These are phyloP conservation scores for Coelastrella sp. DNA, from an alignment of 139 green algal genomes.

Conservation along the genomic window DNA sequence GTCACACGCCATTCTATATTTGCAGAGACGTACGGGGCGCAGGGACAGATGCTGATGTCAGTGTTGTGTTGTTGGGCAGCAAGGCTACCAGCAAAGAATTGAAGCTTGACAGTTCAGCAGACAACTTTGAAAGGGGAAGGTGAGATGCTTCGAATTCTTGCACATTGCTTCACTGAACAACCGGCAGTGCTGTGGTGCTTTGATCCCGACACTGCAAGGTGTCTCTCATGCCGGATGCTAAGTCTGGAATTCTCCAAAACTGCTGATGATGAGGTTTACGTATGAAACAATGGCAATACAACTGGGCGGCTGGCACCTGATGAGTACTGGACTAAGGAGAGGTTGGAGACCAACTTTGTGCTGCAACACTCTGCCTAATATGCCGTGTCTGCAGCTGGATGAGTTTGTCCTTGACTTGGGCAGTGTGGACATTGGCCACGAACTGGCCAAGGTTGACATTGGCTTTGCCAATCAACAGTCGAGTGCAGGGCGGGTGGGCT, in stretches of 20 bases:
- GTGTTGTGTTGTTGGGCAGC: slow-evolving; percentile 66
- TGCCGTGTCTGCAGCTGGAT: slow-evolving; percentile 57
- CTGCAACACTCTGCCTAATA: too few relatives aligned
- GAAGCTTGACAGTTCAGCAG: slow-evolving; percentile 55
- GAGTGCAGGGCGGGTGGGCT: slow-evolving; percentile 51
- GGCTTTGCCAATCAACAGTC: slow-evolving; percentile 63
- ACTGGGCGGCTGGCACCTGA: too few relatives aligned
- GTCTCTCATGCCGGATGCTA: too few relatives aligned
- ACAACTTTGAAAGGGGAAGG: slow-evolving; percentile 71
- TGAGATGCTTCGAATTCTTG: neutral
- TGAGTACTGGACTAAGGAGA: too few relatives aligned
- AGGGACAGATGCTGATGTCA: slow-evolving; percentile 76
- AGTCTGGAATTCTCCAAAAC: too few relatives aligned
- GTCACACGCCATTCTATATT: neutral
- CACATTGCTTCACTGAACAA: neutral
- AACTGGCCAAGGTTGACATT: slow-evolving; percentile 66
- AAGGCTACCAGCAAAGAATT: slow-evolving; percentile 56
- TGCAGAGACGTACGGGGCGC: slow-evolving; percentile 61
- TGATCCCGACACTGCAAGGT: too few relatives aligned
- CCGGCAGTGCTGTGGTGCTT: too few relatives aligned
- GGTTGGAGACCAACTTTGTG: too few relatives aligned
- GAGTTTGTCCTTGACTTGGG: slow-evolving; percentile 69
- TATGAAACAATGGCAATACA: too few relatives aligned
- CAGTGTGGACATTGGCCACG: slow-evolving; percentile 50
- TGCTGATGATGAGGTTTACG: too few relatives aligned